Base-by-base conservation (phyloP, 257 asterid species). In the Henckelia pumila region DNA sequence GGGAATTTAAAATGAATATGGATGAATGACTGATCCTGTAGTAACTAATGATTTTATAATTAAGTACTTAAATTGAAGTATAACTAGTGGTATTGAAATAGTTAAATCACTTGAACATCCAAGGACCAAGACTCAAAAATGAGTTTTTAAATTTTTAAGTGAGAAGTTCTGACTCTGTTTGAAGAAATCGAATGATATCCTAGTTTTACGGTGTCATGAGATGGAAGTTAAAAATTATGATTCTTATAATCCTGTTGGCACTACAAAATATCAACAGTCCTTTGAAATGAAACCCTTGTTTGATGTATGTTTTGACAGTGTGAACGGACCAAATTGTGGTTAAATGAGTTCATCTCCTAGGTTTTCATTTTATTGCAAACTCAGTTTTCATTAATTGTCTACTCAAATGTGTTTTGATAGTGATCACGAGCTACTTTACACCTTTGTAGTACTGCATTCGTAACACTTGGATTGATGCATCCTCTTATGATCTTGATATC, bases 201-300 rank as follows among this genome's bases (percentile, higher is more conserved):
- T 67, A 26, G n/a, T 56, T 68, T 69, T 63, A 23, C 16, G 60
- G 70, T 64, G 71, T 68, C 57, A 33, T 70, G 71, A 57, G 14
- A 61, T 66, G 72, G 72, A 61, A 53, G 59, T 55, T 28, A 35
- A 44, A 69, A 72, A 56, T 32, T 19, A 26, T 5, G 22, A 56
- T 50, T 61, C 13, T 53, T 25, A 50, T 64, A 59, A 19, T 56
- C 67, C 7, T 65, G 32, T 28, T 13, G 53, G 49, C 69, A 56
- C 69, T 67, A 69, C 50, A 32, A 44, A 72, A 13, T 32, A 21
- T 24, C 50, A 32, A 56, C 47, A 29, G 35, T 67, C 77, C 62
- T 11, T 50, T 22, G 8, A 63, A 13, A 52, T 62, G 40, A 61
- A 53, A 28, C 20, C 21, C 0, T 26, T 10, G 55, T 52, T 28